Conservation (phyloP, 2,329 filamentous ascomycete genomes). For the Epichloe scottii region DNA sequence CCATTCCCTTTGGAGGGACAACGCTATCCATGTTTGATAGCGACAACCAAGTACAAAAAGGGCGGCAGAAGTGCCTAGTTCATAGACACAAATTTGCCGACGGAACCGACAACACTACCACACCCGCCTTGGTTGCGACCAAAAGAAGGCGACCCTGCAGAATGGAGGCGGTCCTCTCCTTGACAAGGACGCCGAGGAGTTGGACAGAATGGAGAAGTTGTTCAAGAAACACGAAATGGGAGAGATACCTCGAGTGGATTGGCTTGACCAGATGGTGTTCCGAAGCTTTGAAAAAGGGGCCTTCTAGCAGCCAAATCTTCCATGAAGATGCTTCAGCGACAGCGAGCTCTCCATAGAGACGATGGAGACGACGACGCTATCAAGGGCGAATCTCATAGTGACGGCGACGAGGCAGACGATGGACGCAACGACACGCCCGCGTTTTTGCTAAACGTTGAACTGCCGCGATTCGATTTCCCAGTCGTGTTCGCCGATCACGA, state of each 20-base stretch:
- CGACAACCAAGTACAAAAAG: slow-evolving; percentile 83
- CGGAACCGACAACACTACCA: slow-evolving; percentile 67
- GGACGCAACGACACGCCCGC: slow-evolving; percentile 38
- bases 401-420: slow-evolving; percentile 22
- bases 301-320: slow-evolving; percentile 51
- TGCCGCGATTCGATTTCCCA: slow-evolving; percentile 90
- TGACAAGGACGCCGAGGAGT: slow-evolving; percentile 67
- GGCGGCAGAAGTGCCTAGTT: slow-evolving; percentile 79
- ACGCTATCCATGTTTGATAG: slow-evolving; percentile 86
- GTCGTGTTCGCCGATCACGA: slow-evolving; percentile 92
- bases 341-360: slow-evolving; percentile 30
- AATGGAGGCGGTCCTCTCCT: slow-evolving; percentile 36
- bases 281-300: slow-evolving; percentile 72
- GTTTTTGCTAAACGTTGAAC: slow-evolving; percentile 79
- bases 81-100: slow-evolving; percentile 76
- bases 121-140: slow-evolving; percentile 52
- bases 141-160: slow-evolving; percentile 40
- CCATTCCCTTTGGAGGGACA: slow-evolving; percentile 86
- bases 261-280: slow-evolving; percentile 92
- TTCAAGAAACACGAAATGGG: slow-evolving; percentile 99
- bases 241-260: slow-evolving; percentile 83
- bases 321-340: slow-evolving; percentile 43
- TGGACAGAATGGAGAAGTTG: slow-evolving; percentile 76
- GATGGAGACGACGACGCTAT: slow-evolving; percentile 18
- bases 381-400: slow-evolving; percentile 16